A percentile compares a stretch with the other conserved stretches of the same genome.
Evolutionary conservation across 441 rosid species (phyloP).

Genomic region (Flueggea neowawraea): DNA sequence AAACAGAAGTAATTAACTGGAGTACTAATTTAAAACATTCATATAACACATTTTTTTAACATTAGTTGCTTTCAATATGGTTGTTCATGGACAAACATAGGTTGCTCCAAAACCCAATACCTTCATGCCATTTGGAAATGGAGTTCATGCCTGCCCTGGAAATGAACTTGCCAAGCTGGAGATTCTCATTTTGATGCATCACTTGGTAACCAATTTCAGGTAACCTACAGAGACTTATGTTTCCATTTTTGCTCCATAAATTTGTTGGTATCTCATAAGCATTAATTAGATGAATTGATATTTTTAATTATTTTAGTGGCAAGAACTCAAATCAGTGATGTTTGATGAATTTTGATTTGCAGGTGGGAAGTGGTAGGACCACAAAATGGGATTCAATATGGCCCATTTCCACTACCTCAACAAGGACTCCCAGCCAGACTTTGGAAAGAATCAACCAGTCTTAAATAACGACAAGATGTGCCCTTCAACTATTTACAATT

Average conservation of each 20-base stretch:
- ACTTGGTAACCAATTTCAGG: constrained; percentile 69
- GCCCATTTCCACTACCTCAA: constrained; percentile 87
- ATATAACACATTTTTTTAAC: no score
- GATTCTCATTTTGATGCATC: constrained; percentile 73
- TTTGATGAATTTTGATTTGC: constrained; percentile 13
- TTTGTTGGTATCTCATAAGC: no score
- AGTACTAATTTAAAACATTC: no score
- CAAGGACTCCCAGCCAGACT: constrained; percentile 75
- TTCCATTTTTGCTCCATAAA: no score
- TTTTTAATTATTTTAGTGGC: no score
- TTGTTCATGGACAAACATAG: constrained; percentile 31
- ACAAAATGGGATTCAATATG: constrained; percentile 61
- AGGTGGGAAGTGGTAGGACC: constrained; percentile 84
- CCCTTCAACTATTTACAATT: constrained; percentile 1
- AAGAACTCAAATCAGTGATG: no score
- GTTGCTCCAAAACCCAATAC: constrained; percentile 74
- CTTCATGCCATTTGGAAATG: constrained; percentile 88
- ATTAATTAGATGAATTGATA: no score
- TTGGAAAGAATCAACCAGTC: constrained; percentile 34
- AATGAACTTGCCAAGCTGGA: constrained; percentile 92
- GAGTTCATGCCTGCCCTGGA: constrained; percentile 93
- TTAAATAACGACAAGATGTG: constrained; percentile 1
- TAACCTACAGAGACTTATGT: constrained; percentile 10
- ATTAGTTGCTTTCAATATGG: background rate
- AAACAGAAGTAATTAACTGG: no score